Percentiles rank a stretch among this genome's conserved stretches.
phyloP scores from a whole-genome alignment of 208 protist species.

The Acanthamoeba royreba region DNA sequence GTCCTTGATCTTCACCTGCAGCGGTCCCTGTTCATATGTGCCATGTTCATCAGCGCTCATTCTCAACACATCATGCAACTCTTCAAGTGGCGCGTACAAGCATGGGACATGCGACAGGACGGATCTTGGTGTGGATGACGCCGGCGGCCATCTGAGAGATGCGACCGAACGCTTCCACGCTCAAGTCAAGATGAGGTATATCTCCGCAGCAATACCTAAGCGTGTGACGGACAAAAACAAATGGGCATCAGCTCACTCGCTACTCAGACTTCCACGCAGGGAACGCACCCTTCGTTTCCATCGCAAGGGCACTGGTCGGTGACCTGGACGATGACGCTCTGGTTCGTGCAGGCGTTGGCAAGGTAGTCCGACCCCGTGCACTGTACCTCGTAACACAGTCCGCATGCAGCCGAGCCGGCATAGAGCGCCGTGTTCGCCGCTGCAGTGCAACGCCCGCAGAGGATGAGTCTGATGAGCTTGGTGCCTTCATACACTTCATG shows the following conservation, averaged over 20 bases:
- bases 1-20: neutral
- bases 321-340: neutral
- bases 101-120: neutral
- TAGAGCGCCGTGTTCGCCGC: conserved; percentile 9
- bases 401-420: neutral
- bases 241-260: too few species aligned
- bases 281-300: conserved; percentile 13
- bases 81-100: neutral
- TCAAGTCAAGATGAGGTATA: neutral
- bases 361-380: neutral
- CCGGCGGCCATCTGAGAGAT: neutral
- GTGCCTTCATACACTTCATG: too few species aligned
- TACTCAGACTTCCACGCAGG: too few species aligned
- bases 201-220: conserved; percentile 3
- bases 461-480: too few species aligned
- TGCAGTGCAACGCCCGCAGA: too few species aligned
- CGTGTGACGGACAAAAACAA: too few species aligned
- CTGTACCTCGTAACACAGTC: neutral
- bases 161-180: neutral
- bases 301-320: conserved; percentile 36
- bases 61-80: neutral
- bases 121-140: neutral
- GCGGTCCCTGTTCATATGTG: neutral
- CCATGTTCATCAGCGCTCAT: too few species aligned
- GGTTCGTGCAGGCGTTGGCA: neutral